A percentile compares a stretch with the other conserved stretches of the same genome.
Evolutionary conservation across 192 early-diverging fungal species (phyloP).

Genomic region (Backusella sp.): DNA sequence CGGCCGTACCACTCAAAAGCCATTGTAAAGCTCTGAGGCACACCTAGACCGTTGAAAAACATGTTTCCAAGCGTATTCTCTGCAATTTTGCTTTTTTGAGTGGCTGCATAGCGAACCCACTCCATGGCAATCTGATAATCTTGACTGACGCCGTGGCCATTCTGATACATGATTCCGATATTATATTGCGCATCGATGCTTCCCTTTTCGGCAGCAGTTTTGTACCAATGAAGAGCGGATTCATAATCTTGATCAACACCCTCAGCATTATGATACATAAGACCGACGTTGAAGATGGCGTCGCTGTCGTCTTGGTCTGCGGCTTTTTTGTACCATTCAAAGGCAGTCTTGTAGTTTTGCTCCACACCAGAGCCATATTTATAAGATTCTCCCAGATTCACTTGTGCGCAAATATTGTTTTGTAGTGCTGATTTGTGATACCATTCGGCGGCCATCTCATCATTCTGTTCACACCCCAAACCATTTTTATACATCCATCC

Average conservation of each 20-base stretch:
- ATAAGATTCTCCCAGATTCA: background rate
- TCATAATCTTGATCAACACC: background rate
- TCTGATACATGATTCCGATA: background rate
- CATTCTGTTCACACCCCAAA: background rate
- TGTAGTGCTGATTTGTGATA: background rate
- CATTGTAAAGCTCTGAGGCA: background rate
- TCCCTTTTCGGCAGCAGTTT: background rate
- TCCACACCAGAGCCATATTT: background rate
- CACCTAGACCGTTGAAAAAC: background rate
- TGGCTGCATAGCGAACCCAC: background rate
- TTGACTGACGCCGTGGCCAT: background rate
- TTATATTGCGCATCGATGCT: background rate
- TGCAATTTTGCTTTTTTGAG: background rate
- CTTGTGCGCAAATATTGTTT: background rate
- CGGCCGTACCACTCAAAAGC: background rate
- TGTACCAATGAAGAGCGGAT: background rate
- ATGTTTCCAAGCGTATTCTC: background rate
- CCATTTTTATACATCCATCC: background rate
- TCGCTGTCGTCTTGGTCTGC: background rate
- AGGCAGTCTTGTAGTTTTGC: background rate
- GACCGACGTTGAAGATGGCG: background rate
- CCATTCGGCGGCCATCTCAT: background rate
- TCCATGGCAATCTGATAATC: background rate
- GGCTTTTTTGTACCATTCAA: background rate
- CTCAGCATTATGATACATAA: background rate